Conservation (phyloP, 768 basidiomycete species). For the Chalciporus piperatus region DNA sequence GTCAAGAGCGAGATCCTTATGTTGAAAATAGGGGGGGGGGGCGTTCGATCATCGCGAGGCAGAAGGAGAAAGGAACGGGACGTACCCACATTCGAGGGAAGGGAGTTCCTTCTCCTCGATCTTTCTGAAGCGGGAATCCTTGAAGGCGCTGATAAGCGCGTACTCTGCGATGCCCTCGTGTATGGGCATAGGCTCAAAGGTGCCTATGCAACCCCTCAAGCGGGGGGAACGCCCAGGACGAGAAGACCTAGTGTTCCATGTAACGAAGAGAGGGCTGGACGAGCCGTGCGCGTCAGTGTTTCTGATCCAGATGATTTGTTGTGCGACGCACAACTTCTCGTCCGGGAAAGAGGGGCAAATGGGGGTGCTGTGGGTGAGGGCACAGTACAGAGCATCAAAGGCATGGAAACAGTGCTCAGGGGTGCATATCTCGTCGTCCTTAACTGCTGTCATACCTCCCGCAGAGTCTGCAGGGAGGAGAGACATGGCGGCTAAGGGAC, state of each 20-base stretch:
- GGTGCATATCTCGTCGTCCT: slow-evolving; percentile 50
- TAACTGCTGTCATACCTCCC: slow-evolving; percentile 37
- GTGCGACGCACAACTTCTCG: slow-evolving; percentile 68
- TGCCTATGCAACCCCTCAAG: slow-evolving; percentile 93
- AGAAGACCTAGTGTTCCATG: slow-evolving; percentile 80
- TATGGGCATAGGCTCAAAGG: slow-evolving; percentile 75
- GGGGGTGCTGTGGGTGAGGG: slow-evolving; percentile 53
- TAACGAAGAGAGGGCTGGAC: slow-evolving; percentile 81
- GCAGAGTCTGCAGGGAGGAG: slow-evolving; percentile 52
- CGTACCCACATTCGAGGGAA: slow-evolving; percentile 84
- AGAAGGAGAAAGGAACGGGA: slow-evolving; percentile 12
- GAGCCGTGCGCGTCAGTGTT: slow-evolving; percentile 7
- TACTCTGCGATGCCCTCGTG: slow-evolving; percentile 82
- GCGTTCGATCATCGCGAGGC: background rate
- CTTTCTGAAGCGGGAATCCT: slow-evolving; percentile 81
- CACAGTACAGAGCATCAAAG: slow-evolving; percentile 78
- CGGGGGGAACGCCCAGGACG: slow-evolving; percentile 58
- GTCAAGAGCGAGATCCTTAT: slow-evolving; percentile 90
- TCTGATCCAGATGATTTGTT: background rate
- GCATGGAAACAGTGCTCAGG: slow-evolving; percentile 79
- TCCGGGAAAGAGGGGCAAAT: slow-evolving; percentile 64
- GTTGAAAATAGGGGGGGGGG: background rate
- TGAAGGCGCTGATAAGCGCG: slow-evolving; percentile 87
- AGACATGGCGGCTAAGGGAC: slow-evolving; percentile 45
- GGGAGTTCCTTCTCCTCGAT: slow-evolving; percentile 77